Conservation (phyloP, 192 early-diverging fungal species). For the Umbelopsis sp. region DNA sequence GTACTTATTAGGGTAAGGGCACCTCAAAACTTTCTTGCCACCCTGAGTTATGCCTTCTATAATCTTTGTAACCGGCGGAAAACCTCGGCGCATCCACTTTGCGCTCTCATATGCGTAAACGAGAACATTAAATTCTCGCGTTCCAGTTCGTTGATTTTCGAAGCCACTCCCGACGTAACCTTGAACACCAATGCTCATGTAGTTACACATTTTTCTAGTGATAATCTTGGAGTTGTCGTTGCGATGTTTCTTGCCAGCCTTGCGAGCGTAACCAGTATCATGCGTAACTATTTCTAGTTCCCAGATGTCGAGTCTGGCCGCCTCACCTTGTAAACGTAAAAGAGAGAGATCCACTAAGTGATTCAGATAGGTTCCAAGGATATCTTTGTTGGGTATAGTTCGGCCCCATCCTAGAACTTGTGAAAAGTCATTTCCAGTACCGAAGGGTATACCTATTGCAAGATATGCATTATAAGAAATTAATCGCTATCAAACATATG, state of each 20-base stretch:
- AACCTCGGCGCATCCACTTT: conserved; percentile 64
- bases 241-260: conserved; percentile 58
- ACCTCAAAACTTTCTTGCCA: conserved; percentile 47
- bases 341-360: conserved; percentile 58
- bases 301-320: conserved; percentile 71
- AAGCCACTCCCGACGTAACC: conserved; percentile 71
- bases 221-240: conserved; percentile 20
- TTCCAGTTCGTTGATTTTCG: conserved; percentile 66
- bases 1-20: conserved; percentile 42
- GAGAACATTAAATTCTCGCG: conserved; percentile 64
- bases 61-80: conserved; percentile 61
- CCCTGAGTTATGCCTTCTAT: conserved; percentile 59
- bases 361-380: conserved; percentile 58
- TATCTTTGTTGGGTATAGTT: conserved; percentile 56
- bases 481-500: background rate
- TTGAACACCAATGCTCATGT: conserved; percentile 75
- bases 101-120: conserved; percentile 63
- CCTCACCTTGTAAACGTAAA: conserved; percentile 61
- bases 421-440: conserved; percentile 76
- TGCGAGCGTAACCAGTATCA: conserved; percentile 61
- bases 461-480: background rate
- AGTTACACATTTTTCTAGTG: conserved; percentile 68
- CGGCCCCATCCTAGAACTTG: conserved; percentile 80
- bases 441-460: conserved; percentile 62
- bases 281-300: conserved; percentile 61